Evolutionary conservation across 768 basidiomycete species (phyloP), one percentile per base, ranked within the genome.

Genomic region (Auricularia auricula-judae): DNA sequence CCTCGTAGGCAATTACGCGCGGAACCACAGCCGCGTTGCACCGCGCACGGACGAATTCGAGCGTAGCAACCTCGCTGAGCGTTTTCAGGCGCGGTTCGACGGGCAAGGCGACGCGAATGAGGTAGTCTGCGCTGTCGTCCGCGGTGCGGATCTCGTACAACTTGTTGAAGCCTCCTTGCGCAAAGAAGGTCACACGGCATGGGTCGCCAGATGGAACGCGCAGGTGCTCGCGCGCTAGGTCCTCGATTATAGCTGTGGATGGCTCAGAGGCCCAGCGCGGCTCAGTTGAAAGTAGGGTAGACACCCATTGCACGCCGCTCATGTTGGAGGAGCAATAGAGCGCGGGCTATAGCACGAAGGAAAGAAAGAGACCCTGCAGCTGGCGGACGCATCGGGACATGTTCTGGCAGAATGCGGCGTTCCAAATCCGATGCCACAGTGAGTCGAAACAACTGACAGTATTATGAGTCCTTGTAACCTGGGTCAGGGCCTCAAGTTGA

Each of bases 51-150:
- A 62, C 36, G 35, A 39, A 62, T 4, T 36, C 43, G 36, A 62
- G 33, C 21, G 61, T 62, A 3, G 61, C 61, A 18, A 62, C 61
- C 61, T 62, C 61, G 61, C 61, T 62, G 35, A 43, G 36, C 36
- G 61, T 62, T 34, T 62, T 62, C 16, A 35, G 35, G 33, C 43
- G 43, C 12, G 61, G 61, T 16, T 62, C 61, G 36, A 62, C 61
- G 43, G 61, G 61, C 18, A 62, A 34, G 14, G 61, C 7, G 35
- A 62, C 61, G 29, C 61, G 61, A 10, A 62, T 36, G 61, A 62
- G 36, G 35, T 36, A 62, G 10, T 8, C 10, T 5, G 47, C 18
- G 18, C 18, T 4, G 47, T 18, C 47, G 10, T 10, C 10, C 21
- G 47, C 47, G 47, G 18, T 18, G 43, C 18, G 43, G 47, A 51